These are phyloP conservation scores for Zygoascus sp. DNA, from an alignment of 1,139 yeast species.

Conservation along the genomic window DNA sequence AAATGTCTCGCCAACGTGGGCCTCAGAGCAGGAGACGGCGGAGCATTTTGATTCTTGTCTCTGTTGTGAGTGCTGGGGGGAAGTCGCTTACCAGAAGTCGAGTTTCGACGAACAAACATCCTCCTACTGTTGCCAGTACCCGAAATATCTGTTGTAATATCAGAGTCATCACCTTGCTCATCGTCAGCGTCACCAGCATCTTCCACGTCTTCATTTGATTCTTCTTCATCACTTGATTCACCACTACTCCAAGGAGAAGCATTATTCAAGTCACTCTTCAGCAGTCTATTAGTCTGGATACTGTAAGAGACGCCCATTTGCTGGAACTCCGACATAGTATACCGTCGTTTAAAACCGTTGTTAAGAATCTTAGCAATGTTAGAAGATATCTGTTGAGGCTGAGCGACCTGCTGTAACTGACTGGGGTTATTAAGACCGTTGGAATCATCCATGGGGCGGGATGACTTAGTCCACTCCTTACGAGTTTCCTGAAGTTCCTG, in stretches of 20 bases:
- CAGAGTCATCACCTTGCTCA: conserved; percentile 21
- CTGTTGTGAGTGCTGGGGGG: background rate
- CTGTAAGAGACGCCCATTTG: conserved; percentile 70
- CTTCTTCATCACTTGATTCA: conserved; percentile 22
- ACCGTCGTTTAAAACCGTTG: conserved; percentile 26
- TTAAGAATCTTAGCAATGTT: conserved; percentile 18
- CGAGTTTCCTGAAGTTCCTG: conserved; percentile 56
- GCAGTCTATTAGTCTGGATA: conserved; percentile 57
- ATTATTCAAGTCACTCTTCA: conserved; percentile 34
- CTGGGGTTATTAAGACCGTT: background rate
- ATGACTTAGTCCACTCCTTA: conserved; percentile 4
- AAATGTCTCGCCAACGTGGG: conserved; percentile 21
- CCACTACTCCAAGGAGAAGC: conserved; percentile 31
- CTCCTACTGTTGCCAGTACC: conserved; percentile 2
- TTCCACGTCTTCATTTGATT: conserved; percentile 20
- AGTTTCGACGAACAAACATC: conserved; percentile 15
- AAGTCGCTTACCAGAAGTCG: conserved; percentile 1
- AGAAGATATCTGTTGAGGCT: conserved; percentile 10
- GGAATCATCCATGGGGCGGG: background rate
- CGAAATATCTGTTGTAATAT: conserved; percentile 8
- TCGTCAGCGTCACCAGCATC: conserved; percentile 21
- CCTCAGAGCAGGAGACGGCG: conserved; percentile 9
- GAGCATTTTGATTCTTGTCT: background rate
- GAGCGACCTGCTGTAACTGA: background rate
- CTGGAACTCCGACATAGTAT: conserved; percentile 42